Evolutionary conservation across 345 rosid species (phyloP).

Genomic region (Populus pruinosa): DNA sequence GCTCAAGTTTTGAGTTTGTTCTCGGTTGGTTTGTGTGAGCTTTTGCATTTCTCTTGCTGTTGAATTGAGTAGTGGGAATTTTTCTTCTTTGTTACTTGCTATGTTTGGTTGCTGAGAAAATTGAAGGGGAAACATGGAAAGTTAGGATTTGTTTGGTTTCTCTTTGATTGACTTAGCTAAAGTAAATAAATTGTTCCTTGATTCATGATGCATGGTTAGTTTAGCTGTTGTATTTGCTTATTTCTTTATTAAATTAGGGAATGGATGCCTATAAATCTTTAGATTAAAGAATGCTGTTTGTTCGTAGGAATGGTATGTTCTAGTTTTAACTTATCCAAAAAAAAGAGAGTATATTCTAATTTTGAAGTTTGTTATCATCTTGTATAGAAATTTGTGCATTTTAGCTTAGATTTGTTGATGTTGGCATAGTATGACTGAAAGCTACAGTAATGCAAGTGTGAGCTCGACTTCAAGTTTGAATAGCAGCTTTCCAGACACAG

Average conservation of each 20-base stretch:
- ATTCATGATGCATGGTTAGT: not conserved
- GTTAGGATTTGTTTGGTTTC: not conserved
- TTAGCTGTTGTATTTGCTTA: not conserved
- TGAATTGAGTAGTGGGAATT: not conserved
- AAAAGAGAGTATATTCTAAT: not conserved
- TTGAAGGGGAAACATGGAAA: not conserved
- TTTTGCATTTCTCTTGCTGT: not conserved
- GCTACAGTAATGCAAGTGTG: constrained; percentile 47
- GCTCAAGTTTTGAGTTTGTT: not conserved
- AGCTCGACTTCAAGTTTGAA: constrained; percentile 82
- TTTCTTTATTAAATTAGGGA: not conserved
- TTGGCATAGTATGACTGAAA: constrained; percentile 47
- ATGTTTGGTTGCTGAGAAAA: not conserved
- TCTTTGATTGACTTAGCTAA: not conserved
- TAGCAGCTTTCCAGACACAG: constrained; percentile 71
- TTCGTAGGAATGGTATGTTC: not conserved
- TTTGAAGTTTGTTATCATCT: not conserved
- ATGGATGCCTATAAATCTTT: not conserved
- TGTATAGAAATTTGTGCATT: not conserved
- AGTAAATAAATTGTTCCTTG: not conserved
- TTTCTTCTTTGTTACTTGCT: not conserved
- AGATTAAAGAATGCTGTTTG: not conserved
- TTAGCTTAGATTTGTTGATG: not conserved
- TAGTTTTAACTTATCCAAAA: not conserved
- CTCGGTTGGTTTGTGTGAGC: not conserved